phyloP scores from a whole-genome alignment of 2,329 filamentous ascomycete genomes.

The Pestalotiopsis fici region DNA sequence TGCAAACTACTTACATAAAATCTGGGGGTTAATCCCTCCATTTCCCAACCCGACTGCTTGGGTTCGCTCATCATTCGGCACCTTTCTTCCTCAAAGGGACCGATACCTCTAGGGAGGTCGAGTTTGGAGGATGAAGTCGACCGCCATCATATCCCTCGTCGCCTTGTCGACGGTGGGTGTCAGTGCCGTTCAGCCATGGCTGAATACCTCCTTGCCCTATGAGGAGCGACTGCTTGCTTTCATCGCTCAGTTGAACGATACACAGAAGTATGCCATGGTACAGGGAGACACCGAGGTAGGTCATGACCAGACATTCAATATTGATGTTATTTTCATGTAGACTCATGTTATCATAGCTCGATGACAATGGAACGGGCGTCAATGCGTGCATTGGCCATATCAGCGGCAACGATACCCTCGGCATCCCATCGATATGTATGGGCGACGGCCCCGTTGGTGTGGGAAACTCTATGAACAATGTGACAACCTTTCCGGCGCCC shows the following conservation, averaged over 20 bases:
- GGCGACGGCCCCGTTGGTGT: neutral
- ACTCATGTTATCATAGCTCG: neutral
- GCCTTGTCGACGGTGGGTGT: neutral
- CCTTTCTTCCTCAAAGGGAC: neutral
- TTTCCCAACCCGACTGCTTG: neutral
- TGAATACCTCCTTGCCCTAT: neutral
- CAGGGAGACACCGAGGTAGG: conserved; percentile 5
- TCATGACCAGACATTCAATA: neutral
- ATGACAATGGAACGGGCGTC: neutral
- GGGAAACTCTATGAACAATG: conserved; percentile 1
- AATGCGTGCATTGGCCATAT: conserved; percentile 7
- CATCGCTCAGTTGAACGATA: conserved; percentile 1
- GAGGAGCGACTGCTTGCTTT: conserved; percentile 4
- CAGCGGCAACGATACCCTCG: conserved; percentile 1
- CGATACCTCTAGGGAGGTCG: neutral
- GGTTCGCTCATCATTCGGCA: neutral
- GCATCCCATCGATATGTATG: conserved; percentile 2
- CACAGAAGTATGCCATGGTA: conserved; percentile 4
- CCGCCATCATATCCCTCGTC: neutral
- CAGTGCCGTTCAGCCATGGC: neutral
- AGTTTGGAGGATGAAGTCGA: neutral
- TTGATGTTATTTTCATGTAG: neutral
- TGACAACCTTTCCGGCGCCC: neutral
- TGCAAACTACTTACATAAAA: neutral
- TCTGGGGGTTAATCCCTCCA: neutral